These are phyloP conservation scores for Amanita jacksonii DNA, from an alignment of 768 basidiomycete species.

Conservation along the genomic window DNA sequence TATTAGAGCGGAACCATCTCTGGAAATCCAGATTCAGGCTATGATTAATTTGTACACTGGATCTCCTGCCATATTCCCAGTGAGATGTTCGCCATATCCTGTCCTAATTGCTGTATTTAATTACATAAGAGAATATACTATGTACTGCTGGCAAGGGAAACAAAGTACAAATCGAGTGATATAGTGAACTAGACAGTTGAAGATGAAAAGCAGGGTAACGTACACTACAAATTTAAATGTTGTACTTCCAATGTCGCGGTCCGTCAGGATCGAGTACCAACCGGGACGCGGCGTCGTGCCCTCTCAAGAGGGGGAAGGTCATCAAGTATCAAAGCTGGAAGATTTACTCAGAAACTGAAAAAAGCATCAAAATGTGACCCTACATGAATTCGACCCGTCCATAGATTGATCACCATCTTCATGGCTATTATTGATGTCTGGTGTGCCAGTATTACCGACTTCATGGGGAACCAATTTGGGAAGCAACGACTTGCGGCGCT, in stretches of 20 bases:
- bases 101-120: not conserved
- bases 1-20: too few relatives aligned
- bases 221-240: slow-evolving; percentile 4
- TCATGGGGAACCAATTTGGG: slow-evolving; percentile 45
- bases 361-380: slow-evolving; percentile 12
- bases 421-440: slow-evolving; percentile 17
- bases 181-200: not conserved
- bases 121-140: too few relatives aligned
- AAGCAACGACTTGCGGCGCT: slow-evolving; percentile 71
- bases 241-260: too few relatives aligned
- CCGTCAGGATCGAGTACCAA: slow-evolving; percentile 20
- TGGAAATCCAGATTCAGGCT: too few relatives aligned
- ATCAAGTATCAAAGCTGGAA: slow-evolving; percentile 32
- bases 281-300: slow-evolving; percentile 40
- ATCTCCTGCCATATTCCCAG: not conserved
- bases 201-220: slow-evolving; percentile 6
- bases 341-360: slow-evolving; percentile 7
- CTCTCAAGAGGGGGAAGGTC: slow-evolving; percentile 62
- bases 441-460: slow-evolving; percentile 15
- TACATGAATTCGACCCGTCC: slow-evolving; percentile 37
- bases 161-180: slow-evolving; percentile 6
- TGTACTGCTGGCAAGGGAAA: not conserved
- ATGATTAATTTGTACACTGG: too few relatives aligned
- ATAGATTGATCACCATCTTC: slow-evolving; percentile 31
- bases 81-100: not conserved